Base-by-base conservation (phyloP, 345 rosid genomes). In the Gossypium longicalyx region DNA sequence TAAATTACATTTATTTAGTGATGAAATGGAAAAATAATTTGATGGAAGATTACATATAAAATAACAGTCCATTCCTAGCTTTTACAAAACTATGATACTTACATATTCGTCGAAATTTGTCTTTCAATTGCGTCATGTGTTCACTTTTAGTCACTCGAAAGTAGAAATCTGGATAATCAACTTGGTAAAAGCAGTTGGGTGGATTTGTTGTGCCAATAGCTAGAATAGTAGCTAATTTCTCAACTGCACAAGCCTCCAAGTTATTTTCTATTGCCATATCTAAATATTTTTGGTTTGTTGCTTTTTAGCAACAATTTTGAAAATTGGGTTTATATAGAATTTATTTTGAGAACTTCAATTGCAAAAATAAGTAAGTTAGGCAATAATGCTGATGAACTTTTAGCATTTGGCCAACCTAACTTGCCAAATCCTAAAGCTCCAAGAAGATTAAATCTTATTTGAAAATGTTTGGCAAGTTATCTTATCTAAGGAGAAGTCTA, bases 71-170 rank as follows among this genome's bases (percentile, higher is more conserved):
- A 34, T 34, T 34, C 38, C 38, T 34, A 34, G 6, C 38, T 34
- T 34, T 34, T 34, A 34, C 38, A 34, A 34, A 34, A 34, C 38
- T 34, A 3, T 25, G 11, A 29, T 61, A 82, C 91, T 6, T 85
- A 89, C 93, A 89, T 86, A 88, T 88, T 80, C 91, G 87, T 84
- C 85, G 52, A 85, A 89, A 87, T 74, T 89, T 89, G 70, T 83
- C 84, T 64, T 89, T 89, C 17, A 89, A 87, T 45, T 86, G 88
- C 22, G 29, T 57, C 63, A 58, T 58, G 17, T 58, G 63, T 34
- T 22, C 63, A 13, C 38, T 58, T 12, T 23, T 58, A 12, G 8
- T 58, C 7, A 58, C 63, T 22, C 11, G 16, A 19, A 58, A 58
- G 17, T 58, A 22, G 38, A 58, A 23, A 58, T 58, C 38, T 0